Conservation (phyloP, 345 rosid species). For the Acer negundo region DNA sequence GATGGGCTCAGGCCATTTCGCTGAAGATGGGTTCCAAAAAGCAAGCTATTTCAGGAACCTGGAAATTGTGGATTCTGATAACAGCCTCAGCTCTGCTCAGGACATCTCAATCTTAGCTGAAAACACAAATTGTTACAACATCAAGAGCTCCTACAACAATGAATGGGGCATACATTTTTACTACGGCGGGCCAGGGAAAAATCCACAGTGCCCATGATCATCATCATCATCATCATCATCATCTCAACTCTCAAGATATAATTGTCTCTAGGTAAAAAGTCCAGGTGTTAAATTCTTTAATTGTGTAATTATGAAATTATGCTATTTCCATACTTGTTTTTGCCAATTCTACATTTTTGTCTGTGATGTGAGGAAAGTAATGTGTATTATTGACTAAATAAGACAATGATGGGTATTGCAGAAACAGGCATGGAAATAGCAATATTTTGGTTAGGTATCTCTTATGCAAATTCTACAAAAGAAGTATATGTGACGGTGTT, state of each 20-base stretch:
- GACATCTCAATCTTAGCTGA: constrained; percentile 77
- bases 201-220: constrained; percentile 66
- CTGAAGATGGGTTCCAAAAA: constrained; percentile 81
- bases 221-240: not conserved
- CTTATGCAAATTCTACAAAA: constrained; percentile 2
- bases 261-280: too few species aligned
- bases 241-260: not conserved
- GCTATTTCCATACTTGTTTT: constrained; percentile 39
- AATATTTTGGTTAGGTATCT: constrained; percentile 19
- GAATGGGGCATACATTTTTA: constrained; percentile 95
- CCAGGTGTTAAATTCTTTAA: constrained; percentile 32
- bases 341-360: constrained; percentile 22
- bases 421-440: constrained; percentile 41
- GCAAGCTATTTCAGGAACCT: constrained; percentile 89
- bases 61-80: constrained; percentile 86
- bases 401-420: constrained; percentile 19
- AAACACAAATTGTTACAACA: constrained; percentile 86
- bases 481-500: too few species aligned
- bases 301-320: constrained; percentile 36
- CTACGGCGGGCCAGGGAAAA: constrained; percentile 93
- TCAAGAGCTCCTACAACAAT: constrained; percentile 65
- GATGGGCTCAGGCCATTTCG: constrained; percentile 96
- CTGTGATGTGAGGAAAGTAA: constrained; percentile 10
- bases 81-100: constrained; percentile 68
- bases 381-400: constrained; percentile 11